phyloP scores from a whole-genome alignment of 176 grass and related monocot genomes.

The Eleusine coracana region DNA sequence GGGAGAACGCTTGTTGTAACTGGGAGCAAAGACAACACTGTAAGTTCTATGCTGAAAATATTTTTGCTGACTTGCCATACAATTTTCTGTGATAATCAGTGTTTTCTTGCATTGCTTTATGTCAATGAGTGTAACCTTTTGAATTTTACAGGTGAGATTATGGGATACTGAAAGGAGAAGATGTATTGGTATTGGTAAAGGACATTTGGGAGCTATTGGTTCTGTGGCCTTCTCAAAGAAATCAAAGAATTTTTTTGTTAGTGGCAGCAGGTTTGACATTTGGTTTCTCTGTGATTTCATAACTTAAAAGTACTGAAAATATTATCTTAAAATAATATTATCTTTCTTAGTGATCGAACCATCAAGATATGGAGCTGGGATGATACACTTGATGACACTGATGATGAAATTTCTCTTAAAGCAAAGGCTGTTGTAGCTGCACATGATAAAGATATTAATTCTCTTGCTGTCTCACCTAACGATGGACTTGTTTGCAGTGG shows the following conservation, averaged over 20 bases:
- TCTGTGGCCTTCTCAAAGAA: slow-evolving; percentile 93
- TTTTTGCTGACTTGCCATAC: not conserved
- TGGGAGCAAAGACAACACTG: slow-evolving; percentile 93
- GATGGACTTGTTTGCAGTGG: slow-evolving; percentile 94
- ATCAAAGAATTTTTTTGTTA: slow-evolving; percentile 78
- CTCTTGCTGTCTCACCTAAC: slow-evolving; percentile 78
- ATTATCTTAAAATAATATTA: slow-evolving; percentile 27
- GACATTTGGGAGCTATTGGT: slow-evolving; percentile 85
- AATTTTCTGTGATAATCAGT: not conserved
- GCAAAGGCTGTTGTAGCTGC: slow-evolving; percentile 85
- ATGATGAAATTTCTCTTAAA: slow-evolving; percentile 66
- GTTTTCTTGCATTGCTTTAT: slow-evolving; percentile 16
- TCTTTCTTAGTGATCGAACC: slow-evolving; percentile 65
- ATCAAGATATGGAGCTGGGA: slow-evolving; percentile 92
- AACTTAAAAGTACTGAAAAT: not conserved
- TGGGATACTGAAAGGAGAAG: slow-evolving; percentile 81
- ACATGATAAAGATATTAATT: slow-evolving; percentile 99
- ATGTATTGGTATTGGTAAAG: slow-evolving; percentile 86
- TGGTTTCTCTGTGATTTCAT: slow-evolving; percentile 1
- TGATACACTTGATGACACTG: slow-evolving; percentile 43
- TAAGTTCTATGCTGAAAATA: slow-evolving; percentile 48
- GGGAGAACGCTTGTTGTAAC: slow-evolving; percentile 74
- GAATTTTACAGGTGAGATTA: slow-evolving; percentile 66
- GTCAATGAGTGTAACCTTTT: slow-evolving; percentile 7
- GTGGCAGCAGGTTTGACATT: slow-evolving; percentile 79